phyloP scores from a whole-genome alignment of 2,329 filamentous ascomycete genomes.

The Coniochaeta prunicola region DNA sequence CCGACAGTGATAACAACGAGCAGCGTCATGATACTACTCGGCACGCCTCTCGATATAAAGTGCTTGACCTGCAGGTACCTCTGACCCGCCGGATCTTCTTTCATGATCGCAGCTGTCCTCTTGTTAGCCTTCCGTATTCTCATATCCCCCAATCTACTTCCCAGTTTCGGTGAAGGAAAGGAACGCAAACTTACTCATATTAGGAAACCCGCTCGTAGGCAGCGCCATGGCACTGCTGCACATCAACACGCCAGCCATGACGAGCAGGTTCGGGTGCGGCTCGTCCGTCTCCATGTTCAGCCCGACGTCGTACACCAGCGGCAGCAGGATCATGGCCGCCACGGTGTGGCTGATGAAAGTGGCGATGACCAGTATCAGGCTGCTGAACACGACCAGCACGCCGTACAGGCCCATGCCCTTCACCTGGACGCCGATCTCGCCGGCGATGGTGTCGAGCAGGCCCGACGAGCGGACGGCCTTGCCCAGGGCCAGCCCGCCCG shows the following conservation, averaged over 20 bases:
- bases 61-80: conserved; percentile 88
- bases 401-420: conserved; percentile 76
- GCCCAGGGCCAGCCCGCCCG: conserved; percentile 84
- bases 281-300: conserved; percentile 64
- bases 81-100: conserved; percentile 90
- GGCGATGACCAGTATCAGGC: conserved; percentile 81
- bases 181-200: conserved; percentile 80
- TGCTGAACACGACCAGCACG: conserved; percentile 78
- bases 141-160: background rate
- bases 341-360: conserved; percentile 98
- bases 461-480: conserved; percentile 93
- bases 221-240: conserved; percentile 96
- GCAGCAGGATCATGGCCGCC: conserved; percentile 88
- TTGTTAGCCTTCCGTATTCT: background rate
- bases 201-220: conserved; percentile 93
- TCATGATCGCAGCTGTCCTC: conserved; percentile 85
- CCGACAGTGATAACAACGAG: conserved; percentile 79
- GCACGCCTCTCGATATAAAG: conserved; percentile 90
- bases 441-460: conserved; percentile 80
- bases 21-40: conserved; percentile 75
- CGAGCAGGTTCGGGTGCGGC: conserved; percentile 87
- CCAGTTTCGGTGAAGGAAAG: background rate
- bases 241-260: conserved; percentile 95
- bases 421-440: conserved; percentile 65
- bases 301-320: conserved; percentile 82